Evolutionary conservation across 2,329 filamentous ascomycete genomes (phyloP), one percentile per base, ranked within the genome.

Genomic region (Trichoderma brevicompactum): DNA sequence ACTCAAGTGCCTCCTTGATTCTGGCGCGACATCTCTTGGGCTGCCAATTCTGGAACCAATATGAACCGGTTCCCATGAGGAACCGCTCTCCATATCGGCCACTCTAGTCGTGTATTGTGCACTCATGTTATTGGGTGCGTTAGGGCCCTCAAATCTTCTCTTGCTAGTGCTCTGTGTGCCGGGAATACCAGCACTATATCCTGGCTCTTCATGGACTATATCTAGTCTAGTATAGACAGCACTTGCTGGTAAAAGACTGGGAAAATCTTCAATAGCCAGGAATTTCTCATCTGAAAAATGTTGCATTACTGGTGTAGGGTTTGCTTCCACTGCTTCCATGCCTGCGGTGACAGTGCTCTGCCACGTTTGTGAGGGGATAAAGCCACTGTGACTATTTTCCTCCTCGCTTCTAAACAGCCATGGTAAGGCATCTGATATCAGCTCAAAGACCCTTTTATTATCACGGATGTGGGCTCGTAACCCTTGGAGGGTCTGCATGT

Each of bases 401-500:
- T 34, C 9, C 53, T 40, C n/a, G 12, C 15, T 34, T 36, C 73
- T 67, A 44, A 79, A 74, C 8, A 73, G 69, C 65, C 72, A 72
- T 1, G 79, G 77, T 3, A 83, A 72, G 8, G 81, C 78, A 23
- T 79, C 77, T 2, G 69, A 69, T 9, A 82, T 68, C 3, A 82
- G 67, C 2, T 72, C 66, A 44, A 72, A 74, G 17, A 75, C 79
- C 12, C 74, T 72, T 19, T 68, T 71, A 49, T 79, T 73, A 10
- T 72, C 72, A 34, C 71, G 74, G 12, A 75, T 65, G 10, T 73
- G 67, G 10, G 67, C 68, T 13, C 65, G 70, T 5, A 81, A 64
- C 2, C 69, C 71, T 34, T 70, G 69, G 17, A 82, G 60, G 7
- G 71, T 62, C 15, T 72, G 66, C n/a, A 75, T 52, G 32, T 78